Conservation (phyloP, 2,329 filamentous ascomycete genomes). For the Arthroderma sp. region DNA sequence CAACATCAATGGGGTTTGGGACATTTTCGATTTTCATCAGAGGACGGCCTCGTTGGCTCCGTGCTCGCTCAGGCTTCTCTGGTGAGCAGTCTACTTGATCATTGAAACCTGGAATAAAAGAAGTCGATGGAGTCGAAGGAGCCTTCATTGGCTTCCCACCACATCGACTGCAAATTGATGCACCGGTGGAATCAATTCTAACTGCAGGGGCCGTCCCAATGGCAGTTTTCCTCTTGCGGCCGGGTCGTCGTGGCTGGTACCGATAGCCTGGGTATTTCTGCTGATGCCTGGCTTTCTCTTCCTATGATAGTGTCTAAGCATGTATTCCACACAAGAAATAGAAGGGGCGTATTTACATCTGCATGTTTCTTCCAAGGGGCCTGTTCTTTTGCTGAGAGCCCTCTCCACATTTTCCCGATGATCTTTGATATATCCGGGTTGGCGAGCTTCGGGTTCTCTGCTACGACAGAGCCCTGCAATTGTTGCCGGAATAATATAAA, state of each 20-base stretch:
- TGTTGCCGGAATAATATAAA: slow-evolving; percentile 97
- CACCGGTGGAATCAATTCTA: slow-evolving; percentile 27
- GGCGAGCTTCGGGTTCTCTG: slow-evolving; percentile 72
- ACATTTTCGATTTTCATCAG: slow-evolving; percentile 17
- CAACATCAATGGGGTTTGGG: slow-evolving; percentile 20
- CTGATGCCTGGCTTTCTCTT: slow-evolving; percentile 83
- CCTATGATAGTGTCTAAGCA: slow-evolving; percentile 33
- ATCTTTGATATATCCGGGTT: slow-evolving; percentile 98
- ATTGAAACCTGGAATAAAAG: slow-evolving; percentile 27
- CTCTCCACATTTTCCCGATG: slow-evolving; percentile 84
- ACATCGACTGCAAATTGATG: slow-evolving; percentile 32
- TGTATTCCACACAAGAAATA: background rate
- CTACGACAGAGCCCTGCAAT: slow-evolving; percentile 70
- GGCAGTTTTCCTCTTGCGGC: slow-evolving; percentile 41
- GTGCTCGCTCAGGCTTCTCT: slow-evolving; percentile 17
- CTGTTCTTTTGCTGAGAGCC: slow-evolving; percentile 61
- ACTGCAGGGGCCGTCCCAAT: slow-evolving; percentile 24
- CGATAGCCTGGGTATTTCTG: slow-evolving; percentile 86
- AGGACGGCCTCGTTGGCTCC: slow-evolving; percentile 18
- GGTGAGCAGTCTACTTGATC: slow-evolving; percentile 10
- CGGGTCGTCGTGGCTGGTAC: slow-evolving; percentile 69
- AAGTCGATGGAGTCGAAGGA: slow-evolving; percentile 32
- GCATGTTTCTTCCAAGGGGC: slow-evolving; percentile 79
- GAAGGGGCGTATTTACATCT: slow-evolving; percentile 43
- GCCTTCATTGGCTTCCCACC: slow-evolving; percentile 38